Evolutionary conservation across 2,329 filamentous ascomycete species (phyloP), one percentile per base, ranked within the genome.

Genomic region (Fusarium equiseti): DNA sequence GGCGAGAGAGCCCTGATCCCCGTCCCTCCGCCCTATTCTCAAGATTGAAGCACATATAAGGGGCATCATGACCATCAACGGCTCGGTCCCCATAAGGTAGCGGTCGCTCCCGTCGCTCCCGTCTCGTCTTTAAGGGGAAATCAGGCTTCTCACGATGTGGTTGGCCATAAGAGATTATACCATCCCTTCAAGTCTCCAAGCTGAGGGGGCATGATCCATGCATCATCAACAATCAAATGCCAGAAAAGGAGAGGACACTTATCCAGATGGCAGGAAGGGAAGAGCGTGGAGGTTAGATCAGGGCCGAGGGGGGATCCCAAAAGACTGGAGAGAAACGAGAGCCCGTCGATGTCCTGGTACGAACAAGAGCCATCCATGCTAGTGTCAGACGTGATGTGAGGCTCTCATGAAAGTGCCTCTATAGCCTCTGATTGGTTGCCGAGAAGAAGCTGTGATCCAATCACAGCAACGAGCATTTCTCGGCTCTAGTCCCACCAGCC

Each of bases 311-410:
- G 51, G 64, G 64, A 57, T 65, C 60, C 66, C 66, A 65, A 72
- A 64, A 70, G 54, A 54, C 57, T 68, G 62, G 62, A 72, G 66
- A 73, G 60, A 43, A 66, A 73, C 50, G 52, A 70, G 51, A 75
- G 64, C 70, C 73, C 65, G 53, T 76, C 59, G 62, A 73, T 70
- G 66, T 54, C 66, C 62, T 67, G 68, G 61, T 67, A 64, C 60
- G 50, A 74, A 70, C 49, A 59, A 69, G 62, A 70, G 44, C 61
- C 58, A 77, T 71, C 75, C 75, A 77, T 77, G 71, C 72, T 76
- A 76, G 75, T 76, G 75, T 75, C 70, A 68, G 75, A 75, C 63
- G 69, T 75, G 73, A 77, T 74, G 76, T 78, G 76, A 79, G 77
- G 78, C 75, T 78, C 75, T 77, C 73, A 75, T 70, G 66, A 68